Conservation (phyloP, 768 basidiomycete genomes). For the Suillus lakei region DNA sequence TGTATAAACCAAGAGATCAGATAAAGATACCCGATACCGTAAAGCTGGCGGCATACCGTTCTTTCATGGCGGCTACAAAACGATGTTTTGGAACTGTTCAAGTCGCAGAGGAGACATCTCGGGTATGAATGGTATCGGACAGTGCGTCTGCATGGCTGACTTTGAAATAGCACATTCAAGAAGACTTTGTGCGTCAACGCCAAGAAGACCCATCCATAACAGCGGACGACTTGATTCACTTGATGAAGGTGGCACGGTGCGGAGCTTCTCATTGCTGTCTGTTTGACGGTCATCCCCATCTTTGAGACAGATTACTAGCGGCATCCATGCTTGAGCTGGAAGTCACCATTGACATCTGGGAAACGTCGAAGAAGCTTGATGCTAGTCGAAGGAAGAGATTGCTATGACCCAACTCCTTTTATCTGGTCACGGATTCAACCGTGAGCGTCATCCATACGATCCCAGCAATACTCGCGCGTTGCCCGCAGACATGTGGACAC, state of each 20-base stretch:
- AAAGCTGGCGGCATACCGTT: constrained; percentile 58
- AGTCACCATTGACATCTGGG: constrained; percentile 66
- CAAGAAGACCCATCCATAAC: constrained; percentile 44
- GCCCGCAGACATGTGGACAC: neutral
- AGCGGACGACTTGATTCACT: constrained; percentile 66
- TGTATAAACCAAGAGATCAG: constrained; percentile 55
- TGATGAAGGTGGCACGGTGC: constrained; percentile 75
- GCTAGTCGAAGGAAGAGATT: constrained; percentile 37
- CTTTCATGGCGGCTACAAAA: constrained; percentile 65
- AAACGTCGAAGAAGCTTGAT: constrained; percentile 66
- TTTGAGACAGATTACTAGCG: constrained; percentile 57
- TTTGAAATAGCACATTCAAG: constrained; percentile 65
- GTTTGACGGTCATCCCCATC: constrained; percentile 14
- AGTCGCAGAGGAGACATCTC: constrained; percentile 58
- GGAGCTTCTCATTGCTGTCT: constrained; percentile 20
- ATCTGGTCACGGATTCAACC: neutral
- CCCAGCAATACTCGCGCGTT: neutral
- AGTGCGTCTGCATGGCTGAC: constrained; percentile 1
- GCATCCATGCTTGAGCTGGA: constrained; percentile 60
- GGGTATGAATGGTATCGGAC: constrained; percentile 44
- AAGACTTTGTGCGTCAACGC: constrained; percentile 64
- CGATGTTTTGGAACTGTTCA: constrained; percentile 49
- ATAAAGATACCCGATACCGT: constrained; percentile 52
- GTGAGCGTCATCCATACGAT: neutral
- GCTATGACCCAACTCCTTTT: neutral